Evolutionary conservation across 2,329 filamentous ascomycete genomes (phyloP), one percentile per base, ranked within the genome.

Genomic region (Cercospora sojina): DNA sequence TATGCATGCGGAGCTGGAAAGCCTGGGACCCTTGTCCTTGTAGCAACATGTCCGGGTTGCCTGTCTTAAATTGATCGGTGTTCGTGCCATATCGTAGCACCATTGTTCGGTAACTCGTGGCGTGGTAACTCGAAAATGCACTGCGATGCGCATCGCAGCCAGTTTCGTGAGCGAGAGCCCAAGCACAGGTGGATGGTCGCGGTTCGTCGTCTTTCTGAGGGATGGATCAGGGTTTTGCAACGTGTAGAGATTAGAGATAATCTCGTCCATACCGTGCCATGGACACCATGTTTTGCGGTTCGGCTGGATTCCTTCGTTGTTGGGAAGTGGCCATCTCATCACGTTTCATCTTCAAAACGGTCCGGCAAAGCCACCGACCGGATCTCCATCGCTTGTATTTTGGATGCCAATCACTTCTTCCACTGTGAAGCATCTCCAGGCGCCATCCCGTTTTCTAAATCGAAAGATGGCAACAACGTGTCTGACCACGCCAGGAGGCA

Each of bases 361-460:
- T 5, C 38, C 38, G 18, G 58, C 38, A 20, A 49, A 60, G 16
- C 58, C 58, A 16, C 31, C 60, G 8, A 32, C 16, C 18, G 59
- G 59, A 29, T 56, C 49, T 25, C 60, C 60, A 38, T 64, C 62
- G 16, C 53, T 55, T 29, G 56, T 59, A 20, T 41, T 53, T 41
- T 64, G 51, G n/a, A 64, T 64, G 35, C 53, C 62, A 38, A 64
- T 64, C 20, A 64, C 43, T 31, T 64, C 62, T 38, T 64, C 62
- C 41, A 64, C 62, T 6, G 55, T 64, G 47, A 64, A 64, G 41
- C 62, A 64, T 12, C 62, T 58, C 62, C 62, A 64, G 2, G 25
- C 23, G 8, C 62, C 62, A 6, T 64, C 62, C 13, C 62, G 23
- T 29, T 64, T 64, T 16, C 62, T 23, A 18, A 64, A 64, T 18